phyloP scores from a whole-genome alignment of 768 basidiomycete genomes.

The Tephrocybe sp. region DNA sequence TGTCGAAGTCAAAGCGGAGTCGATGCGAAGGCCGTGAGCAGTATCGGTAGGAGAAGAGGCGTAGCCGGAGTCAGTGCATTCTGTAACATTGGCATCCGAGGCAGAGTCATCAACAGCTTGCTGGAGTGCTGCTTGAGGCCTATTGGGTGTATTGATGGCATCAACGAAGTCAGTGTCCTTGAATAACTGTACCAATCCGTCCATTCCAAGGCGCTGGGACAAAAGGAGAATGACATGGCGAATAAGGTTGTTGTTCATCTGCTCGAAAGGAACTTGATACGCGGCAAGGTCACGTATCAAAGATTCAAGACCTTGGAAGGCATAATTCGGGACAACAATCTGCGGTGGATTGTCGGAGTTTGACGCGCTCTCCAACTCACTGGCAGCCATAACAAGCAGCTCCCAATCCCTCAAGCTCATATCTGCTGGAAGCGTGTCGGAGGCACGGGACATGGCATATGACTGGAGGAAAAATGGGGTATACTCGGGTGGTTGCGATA shows the following conservation, averaged over 20 bases:
- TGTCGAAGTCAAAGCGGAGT: slow-evolving; percentile 6
- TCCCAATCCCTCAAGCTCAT: slow-evolving; percentile 44
- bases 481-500: slow-evolving; percentile 30
- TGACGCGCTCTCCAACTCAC: slow-evolving; percentile 31
- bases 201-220: slow-evolving; percentile 18
- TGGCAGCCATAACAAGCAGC: slow-evolving; percentile 39
- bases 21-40: slow-evolving; percentile 6
- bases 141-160: slow-evolving; percentile 21
- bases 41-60: not conserved
- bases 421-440: slow-evolving; percentile 22
- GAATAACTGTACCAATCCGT: slow-evolving; percentile 25
- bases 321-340: slow-evolving; percentile 19
- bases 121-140: slow-evolving; percentile 18
- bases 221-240: slow-evolving; percentile 25
- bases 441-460: slow-evolving; percentile 36
- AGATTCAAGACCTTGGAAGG: slow-evolving; percentile 38
- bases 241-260: slow-evolving; percentile 23
- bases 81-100: not conserved
- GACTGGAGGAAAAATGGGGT: slow-evolving; percentile 40
- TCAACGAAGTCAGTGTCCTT: slow-evolving; percentile 26
- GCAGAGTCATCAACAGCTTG: slow-evolving; percentile 14
- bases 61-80: slow-evolving; percentile 9
- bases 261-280: slow-evolving; percentile 26
- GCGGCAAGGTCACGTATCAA: slow-evolving; percentile 40
- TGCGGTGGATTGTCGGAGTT: slow-evolving; percentile 21